Percentiles rank a stretch among this genome's conserved stretches.
phyloP scores from a whole-genome alignment of 352 stramenopile species.

The Globisporangium irregulare region DNA sequence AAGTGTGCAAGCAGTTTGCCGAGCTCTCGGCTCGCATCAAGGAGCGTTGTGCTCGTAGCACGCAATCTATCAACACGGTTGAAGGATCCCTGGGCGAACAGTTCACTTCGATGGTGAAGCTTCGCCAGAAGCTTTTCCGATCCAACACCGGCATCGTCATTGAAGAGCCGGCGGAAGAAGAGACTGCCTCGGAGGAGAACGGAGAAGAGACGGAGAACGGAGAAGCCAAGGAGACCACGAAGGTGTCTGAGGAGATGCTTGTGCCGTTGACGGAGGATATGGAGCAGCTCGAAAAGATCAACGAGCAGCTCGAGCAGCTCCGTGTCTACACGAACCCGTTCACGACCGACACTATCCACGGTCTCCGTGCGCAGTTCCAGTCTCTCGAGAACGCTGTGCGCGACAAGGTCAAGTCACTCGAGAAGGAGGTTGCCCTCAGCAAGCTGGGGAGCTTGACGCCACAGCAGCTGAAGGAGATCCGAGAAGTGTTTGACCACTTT shows the following conservation, averaged over 20 bases:
- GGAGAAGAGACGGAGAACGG: constrained; percentile 6
- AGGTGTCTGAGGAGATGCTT: constrained; percentile 28
- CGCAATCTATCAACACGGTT: constrained; percentile 75
- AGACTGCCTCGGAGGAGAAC: constrained; percentile 6
- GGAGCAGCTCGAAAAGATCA: constrained; percentile 81
- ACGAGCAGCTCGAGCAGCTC: constrained; percentile 76
- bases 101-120: constrained; percentile 73
- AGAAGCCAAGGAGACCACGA: constrained; percentile 4
- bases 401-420: constrained; percentile 85
- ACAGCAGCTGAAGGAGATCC: constrained; percentile 84
- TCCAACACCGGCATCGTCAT: constrained; percentile 43
- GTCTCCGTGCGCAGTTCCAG: constrained; percentile 78
- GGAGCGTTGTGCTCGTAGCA: constrained; percentile 69
- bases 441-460: constrained; percentile 81
- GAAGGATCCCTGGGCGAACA: constrained; percentile 76
- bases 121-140: constrained; percentile 69
- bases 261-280: constrained; percentile 68
- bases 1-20: constrained; percentile 75
- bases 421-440: constrained; percentile 86
- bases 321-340: constrained; percentile 88
- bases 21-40: constrained; percentile 71
- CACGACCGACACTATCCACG: constrained; percentile 89
- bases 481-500: constrained; percentile 90
- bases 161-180: constrained; percentile 30
- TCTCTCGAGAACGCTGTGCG: constrained; percentile 74